Evolutionary conservation across 495 filamentous ascomycete genomes (phyloP), one percentile per base, ranked within the genome.

Genomic region (Penicillium psychrofluorescens): DNA sequence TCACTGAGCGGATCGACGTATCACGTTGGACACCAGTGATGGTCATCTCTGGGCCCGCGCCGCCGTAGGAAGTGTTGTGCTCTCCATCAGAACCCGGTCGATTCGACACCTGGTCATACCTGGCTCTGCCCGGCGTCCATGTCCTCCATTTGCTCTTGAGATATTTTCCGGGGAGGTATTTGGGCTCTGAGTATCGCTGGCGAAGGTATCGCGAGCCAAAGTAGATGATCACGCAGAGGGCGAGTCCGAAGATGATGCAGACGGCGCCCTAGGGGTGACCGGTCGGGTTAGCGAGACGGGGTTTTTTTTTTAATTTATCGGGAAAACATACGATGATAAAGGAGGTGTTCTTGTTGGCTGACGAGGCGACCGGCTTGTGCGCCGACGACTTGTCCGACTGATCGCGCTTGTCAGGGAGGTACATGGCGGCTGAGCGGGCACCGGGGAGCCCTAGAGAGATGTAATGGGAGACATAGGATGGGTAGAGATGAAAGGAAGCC

Each of bases 1-100:
- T 94, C 38, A 97, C 81, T 6, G 88, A 94, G 48, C 92, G 83
- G 22, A 97, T 72, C 6, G 86, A 92, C 0, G 88, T 88, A 50
- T 90, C 85, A 34, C 92, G 83, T 53, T 88, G 86, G 11, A 95
- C 77, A 2, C 67, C 74, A n/a, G 49, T 48, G 29, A 46, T 51
- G 12, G 58, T 49, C 61, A 65, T 67, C 33, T 72, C 61, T 1
- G 64, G 48, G n/a, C 44, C 47, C 8, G 40, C 44, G n/a, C 54
- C 55, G 14, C 28, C 52, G 43, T 55, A 56, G 14, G 63, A 40
- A 11, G 57, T 62, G 35, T 61, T 48, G n/a, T 45, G 40, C 6
- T 47, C 40, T 12, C 35, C 49, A 38, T 61, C 56, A n/a, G 48
- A 27, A 8, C 49, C 43, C 36, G 53, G 48, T 49, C 54, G 56